Evolutionary conservation across 2,329 filamentous ascomycete species (phyloP), one percentile per base, ranked within the genome.

Genomic region (Xylariales sp.): DNA sequence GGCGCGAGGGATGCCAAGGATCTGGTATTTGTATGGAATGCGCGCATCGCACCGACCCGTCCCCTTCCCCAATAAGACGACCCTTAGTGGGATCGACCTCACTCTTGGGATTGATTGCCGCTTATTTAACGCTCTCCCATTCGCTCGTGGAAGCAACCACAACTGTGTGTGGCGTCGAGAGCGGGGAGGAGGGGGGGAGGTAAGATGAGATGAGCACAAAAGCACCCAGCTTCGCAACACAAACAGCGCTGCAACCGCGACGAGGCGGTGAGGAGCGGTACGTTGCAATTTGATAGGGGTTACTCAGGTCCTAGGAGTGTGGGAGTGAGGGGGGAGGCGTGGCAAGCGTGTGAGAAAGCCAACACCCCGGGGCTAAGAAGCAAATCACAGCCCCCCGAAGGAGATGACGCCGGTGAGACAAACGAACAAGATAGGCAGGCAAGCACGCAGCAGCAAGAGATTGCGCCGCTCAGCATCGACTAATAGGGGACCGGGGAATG

Each of bases 11-110:
- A 9, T 32, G 65, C 68, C 63, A 69, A 69, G 68, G 46, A 46
- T 57, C 56, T 41, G 48, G 43, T 30, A 53, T 48, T 48, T 32
- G 61, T 3, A 69, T 62, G 54, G 58, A 59, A 68, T 61, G 52
- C 36, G 52, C 69, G 67, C 69, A 69, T 63, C 69, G 69, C 67
- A 69, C 67, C 69, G 67, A 69, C 45, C 67, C 69, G 67, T 61
- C 39, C 45, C 53, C 57, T 41, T 12, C 62, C 66, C 53, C 28
- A 62, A 32, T 32, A 23, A 61, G 39, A 48, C 46, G 50, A 63
- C 28, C 60, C 58, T 52, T 52, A 36, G 61, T 41, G 62, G 39
- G 52, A 69, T 60, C 49, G 54, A 36, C 55, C 57, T 32, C 39
- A 48, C 60, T 52, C 28, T 16, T 61, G 48, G 52, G 45, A 52